Evolutionary conservation across 108 stramenopile species (phyloP).

Genomic region (Bacterosira constricta): DNA sequence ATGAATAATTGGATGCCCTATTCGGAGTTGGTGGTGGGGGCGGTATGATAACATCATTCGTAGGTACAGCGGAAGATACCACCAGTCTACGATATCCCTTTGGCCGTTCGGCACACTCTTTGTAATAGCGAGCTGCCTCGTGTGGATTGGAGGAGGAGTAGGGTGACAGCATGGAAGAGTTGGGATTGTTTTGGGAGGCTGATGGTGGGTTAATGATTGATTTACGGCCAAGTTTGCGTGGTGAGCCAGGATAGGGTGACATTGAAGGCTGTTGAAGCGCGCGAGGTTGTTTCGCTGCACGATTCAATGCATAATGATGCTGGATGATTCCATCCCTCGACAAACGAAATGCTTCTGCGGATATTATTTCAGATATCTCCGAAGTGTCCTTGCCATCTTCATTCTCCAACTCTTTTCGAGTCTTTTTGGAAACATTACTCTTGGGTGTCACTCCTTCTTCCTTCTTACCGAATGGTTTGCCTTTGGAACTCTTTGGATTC

Average conservation of each 20-base stretch:
- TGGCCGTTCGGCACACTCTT: constrained; percentile 30
- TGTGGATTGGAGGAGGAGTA: not conserved
- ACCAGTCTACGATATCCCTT: constrained; percentile 52
- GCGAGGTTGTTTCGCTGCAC: not conserved
- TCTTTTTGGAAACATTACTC: no score
- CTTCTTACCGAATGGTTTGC: not conserved
- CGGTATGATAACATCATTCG: constrained; percentile 16
- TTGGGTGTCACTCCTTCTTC: no score
- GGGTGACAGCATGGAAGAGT: constrained; percentile 2
- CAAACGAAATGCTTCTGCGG: constrained; percentile 41
- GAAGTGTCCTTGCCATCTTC: constrained; percentile 15
- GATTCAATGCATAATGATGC: constrained; percentile 40
- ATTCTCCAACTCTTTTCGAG: not conserved
- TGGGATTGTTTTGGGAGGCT: not conserved
- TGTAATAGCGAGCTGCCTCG: constrained; percentile 36
- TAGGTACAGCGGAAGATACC: constrained; percentile 17
- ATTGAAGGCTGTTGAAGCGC: not conserved
- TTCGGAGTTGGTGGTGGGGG: not conserved
- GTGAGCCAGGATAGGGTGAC: not conserved
- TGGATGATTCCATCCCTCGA: constrained; percentile 54
- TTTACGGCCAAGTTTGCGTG: not conserved
- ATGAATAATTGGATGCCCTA: not conserved
- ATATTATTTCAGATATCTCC: constrained; percentile 32
- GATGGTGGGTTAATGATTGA: not conserved
- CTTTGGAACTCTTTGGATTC: constrained; percentile 1